phyloP scores from a whole-genome alignment of 2,329 filamentous ascomycete species.

The Keithomyces neogunnii region DNA sequence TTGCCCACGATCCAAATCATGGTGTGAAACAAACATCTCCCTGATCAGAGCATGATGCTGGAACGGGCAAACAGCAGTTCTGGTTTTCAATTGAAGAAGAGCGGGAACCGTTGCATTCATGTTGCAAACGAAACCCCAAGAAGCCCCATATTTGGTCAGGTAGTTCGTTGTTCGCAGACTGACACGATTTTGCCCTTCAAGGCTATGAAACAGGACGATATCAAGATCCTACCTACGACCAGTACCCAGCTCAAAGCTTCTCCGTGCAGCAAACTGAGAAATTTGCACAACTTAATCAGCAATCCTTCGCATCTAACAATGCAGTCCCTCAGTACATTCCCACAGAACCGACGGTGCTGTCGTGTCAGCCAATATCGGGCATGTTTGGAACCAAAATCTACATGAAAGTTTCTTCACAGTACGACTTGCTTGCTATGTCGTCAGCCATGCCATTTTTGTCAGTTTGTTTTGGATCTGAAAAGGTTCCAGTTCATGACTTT shows the following conservation, averaged over 20 bases:
- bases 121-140: too few relatives aligned
- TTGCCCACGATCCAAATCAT: too few relatives aligned
- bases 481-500: slow-evolving; percentile 52
- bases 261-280: slow-evolving; percentile 40
- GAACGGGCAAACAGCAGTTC: not conserved
- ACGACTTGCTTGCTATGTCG: slow-evolving; percentile 57
- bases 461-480: slow-evolving; percentile 71
- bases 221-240: slow-evolving; percentile 47
- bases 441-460: slow-evolving; percentile 49
- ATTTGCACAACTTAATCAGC: slow-evolving; percentile 43
- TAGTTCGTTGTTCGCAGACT: not conserved
- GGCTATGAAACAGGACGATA: slow-evolving; percentile 54
- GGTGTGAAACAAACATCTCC: too few relatives aligned
- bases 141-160: not conserved
- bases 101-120: too few relatives aligned
- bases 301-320: slow-evolving; percentile 52
- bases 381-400: slow-evolving; percentile 60
- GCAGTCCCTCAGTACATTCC: slow-evolving; percentile 60
- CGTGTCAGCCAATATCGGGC: slow-evolving; percentile 62
- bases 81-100: not conserved
- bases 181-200: slow-evolving; percentile 17
- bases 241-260: slow-evolving; percentile 41
- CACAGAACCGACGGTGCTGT: slow-evolving; percentile 51
- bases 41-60: not conserved
- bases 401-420: slow-evolving; percentile 66